A percentile compares a stretch with the other conserved stretches of the same genome.
phyloP scores from a whole-genome alignment of 208 protist species.

The Wallacemonas sp. region DNA sequence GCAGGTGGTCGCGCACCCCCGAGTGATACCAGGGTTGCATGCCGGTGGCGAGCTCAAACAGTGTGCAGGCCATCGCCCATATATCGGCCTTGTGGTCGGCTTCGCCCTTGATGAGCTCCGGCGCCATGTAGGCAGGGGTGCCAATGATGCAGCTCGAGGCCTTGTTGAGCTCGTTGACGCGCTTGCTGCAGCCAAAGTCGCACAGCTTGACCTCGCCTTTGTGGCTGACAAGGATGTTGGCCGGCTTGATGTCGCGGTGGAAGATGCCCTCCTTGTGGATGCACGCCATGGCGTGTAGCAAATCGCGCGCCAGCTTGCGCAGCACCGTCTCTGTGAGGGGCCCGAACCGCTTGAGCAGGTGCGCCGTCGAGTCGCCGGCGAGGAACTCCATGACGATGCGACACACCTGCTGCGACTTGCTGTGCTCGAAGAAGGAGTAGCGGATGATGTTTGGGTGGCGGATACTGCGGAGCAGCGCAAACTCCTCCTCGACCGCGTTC shows the following conservation, averaged over 20 bases:
- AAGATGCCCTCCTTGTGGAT: slow-evolving; percentile 90
- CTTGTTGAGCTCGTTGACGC: slow-evolving; percentile 84
- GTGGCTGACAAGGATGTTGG: slow-evolving; percentile 90
- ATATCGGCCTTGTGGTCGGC: slow-evolving; percentile 85
- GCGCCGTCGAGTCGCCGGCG: slow-evolving; percentile 80
- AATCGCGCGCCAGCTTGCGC: slow-evolving; percentile 65
- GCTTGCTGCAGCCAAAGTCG: slow-evolving; percentile 92
- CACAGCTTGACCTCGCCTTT: slow-evolving; percentile 88
- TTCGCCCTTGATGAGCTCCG: slow-evolving; percentile 89
- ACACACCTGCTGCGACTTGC: slow-evolving; percentile 81
- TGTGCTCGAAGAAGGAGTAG: slow-evolving; percentile 90
- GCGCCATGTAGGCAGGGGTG: slow-evolving; percentile 91
- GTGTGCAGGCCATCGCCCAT: slow-evolving; percentile 85
- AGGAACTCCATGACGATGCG: slow-evolving; percentile 91
- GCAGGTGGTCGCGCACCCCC: slow-evolving; percentile 74
- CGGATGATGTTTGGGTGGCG: slow-evolving; percentile 89
- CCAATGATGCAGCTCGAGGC: slow-evolving; percentile 86
- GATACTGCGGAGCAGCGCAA: slow-evolving; percentile 80
- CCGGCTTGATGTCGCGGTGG: slow-evolving; percentile 92
- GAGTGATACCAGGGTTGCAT: slow-evolving; percentile 86
- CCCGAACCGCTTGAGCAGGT: slow-evolving; percentile 80
- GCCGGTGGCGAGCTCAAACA: slow-evolving; percentile 89
- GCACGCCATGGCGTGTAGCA: slow-evolving; percentile 82
- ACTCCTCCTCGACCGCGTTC: slow-evolving; percentile 80
- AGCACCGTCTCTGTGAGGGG: slow-evolving; percentile 81